Conservation (phyloP, 2,329 filamentous ascomycete genomes). For the Dothideomycetes sp. region DNA sequence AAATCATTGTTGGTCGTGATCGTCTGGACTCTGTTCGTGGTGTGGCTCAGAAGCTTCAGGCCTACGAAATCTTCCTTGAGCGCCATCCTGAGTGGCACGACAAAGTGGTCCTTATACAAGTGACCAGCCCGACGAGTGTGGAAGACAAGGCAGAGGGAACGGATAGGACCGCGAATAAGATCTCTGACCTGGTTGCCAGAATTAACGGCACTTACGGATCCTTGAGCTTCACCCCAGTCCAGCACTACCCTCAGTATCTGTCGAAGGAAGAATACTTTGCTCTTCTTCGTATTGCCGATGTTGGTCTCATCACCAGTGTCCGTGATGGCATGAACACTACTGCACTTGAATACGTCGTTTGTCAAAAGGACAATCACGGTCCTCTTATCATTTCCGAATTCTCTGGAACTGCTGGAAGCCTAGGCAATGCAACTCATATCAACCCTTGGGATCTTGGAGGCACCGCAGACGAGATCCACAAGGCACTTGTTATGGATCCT, state of each 20-base stretch:
- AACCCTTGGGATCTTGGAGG: constrained; percentile 89
- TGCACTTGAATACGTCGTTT: constrained; percentile 87
- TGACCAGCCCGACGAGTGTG: constrained; percentile 66
- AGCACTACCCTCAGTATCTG: constrained; percentile 91
- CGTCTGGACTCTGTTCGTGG: constrained; percentile 87
- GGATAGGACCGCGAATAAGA: constrained; percentile 76
- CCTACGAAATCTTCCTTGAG: constrained; percentile 86
- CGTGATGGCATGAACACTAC: constrained; percentile 90
- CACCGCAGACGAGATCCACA: constrained; percentile 74
- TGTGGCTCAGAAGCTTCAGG: constrained; percentile 91
- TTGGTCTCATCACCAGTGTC: constrained; percentile 90
- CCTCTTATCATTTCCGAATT: constrained; percentile 94
- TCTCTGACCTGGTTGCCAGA: constrained; percentile 80
- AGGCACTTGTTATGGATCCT: constrained; percentile 66
- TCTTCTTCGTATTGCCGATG: constrained; percentile 78
- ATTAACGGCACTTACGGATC: constrained; percentile 91
- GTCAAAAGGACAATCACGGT: constrained; percentile 76
- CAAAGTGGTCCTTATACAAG: constrained; percentile 87
- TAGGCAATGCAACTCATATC: constrained; percentile 83
- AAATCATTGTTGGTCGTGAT: constrained; percentile 90
- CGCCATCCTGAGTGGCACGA: constrained; percentile 86
- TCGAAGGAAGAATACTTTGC: constrained; percentile 88
- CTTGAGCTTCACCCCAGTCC: constrained; percentile 78
- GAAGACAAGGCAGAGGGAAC: constrained; percentile 63
- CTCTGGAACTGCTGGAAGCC: constrained; percentile 80